A percentile compares a stretch with the other conserved stretches of the same genome.
phyloP scores from a whole-genome alignment of 371 early-diverging fungal species.

The Gilbertella persicaria region DNA sequence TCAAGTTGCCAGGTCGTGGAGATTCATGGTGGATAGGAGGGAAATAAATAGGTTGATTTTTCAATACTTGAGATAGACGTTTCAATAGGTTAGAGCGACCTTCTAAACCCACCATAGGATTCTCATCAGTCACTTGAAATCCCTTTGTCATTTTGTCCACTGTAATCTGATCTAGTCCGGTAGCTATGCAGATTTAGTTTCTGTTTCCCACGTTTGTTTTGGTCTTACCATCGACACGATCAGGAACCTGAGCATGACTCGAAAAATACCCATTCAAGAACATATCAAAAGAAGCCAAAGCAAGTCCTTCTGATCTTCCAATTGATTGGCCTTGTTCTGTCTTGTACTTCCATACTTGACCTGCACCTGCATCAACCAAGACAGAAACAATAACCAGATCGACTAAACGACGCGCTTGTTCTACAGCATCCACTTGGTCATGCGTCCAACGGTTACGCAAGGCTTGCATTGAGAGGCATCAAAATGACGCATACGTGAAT shows the following conservation, averaged over 20 bases:
- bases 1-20: conserved; percentile 81
- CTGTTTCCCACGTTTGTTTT: conserved; percentile 5
- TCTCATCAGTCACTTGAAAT: conserved; percentile 79
- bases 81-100: conserved; percentile 77
- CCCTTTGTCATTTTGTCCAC: conserved; percentile 64
- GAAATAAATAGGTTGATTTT: conserved; percentile 64
- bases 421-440: conserved; percentile 42
- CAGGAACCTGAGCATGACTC: conserved; percentile 41
- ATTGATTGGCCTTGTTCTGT: conserved; percentile 37
- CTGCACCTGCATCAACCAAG: conserved; percentile 93
- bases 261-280: conserved; percentile 83
- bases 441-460: conserved; percentile 40
- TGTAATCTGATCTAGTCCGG: conserved; percentile 57
- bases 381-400: conserved; percentile 91
- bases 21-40: conserved; percentile 31
- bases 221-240: conserved; percentile 73
- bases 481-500: conserved; percentile 90
- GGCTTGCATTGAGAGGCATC: conserved; percentile 56
- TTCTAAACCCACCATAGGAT: conserved; percentile 83
- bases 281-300: conserved; percentile 87
- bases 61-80: conserved; percentile 64
- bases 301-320: conserved; percentile 88
- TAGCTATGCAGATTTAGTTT: conserved; percentile 1
- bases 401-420: conserved; percentile 71
- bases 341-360: conserved; percentile 75